A percentile compares a stretch with the other conserved stretches of the same genome.
Evolutionary conservation across 2,329 filamentous ascomycete species (phyloP).

Genomic region (Alternaria gansuensis): DNA sequence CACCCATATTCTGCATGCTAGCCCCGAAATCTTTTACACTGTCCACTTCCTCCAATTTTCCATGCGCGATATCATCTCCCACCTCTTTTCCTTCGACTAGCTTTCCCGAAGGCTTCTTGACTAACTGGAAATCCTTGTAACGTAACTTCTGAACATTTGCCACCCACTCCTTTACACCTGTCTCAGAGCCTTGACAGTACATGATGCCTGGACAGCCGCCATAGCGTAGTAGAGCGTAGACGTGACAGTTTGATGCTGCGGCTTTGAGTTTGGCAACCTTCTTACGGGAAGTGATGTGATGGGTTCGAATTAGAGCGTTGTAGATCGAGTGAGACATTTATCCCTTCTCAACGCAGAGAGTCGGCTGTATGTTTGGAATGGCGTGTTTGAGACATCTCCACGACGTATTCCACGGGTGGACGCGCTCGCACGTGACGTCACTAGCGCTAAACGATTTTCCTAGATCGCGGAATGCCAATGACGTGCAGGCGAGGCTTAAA

Average conservation of each 20-base stretch:
- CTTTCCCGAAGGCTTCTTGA: constrained; percentile 60
- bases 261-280: constrained; percentile 72
- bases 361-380: background rate
- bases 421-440: constrained; percentile 42
- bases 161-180: constrained; percentile 70
- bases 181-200: constrained; percentile 74
- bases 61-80: constrained; percentile 24
- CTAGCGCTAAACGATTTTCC: constrained; percentile 36
- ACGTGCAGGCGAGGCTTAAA: constrained; percentile 23
- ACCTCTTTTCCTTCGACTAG: constrained; percentile 7
- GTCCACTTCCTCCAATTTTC: constrained; percentile 64
- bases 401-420: background rate
- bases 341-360: background rate
- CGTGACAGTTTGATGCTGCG: constrained; percentile 67
- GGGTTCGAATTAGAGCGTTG: constrained; percentile 76
- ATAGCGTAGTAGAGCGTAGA: constrained; percentile 71
- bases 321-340: constrained; percentile 43
- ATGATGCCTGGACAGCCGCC: constrained; percentile 78
- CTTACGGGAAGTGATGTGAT: constrained; percentile 83
- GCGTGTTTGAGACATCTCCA: background rate
- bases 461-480: constrained; percentile 25
- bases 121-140: constrained; percentile 77
- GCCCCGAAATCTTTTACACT: constrained; percentile 71
- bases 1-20: constrained; percentile 67
- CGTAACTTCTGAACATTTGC: constrained; percentile 68